phyloP scores from a whole-genome alignment of 2,329 filamentous ascomycete genomes.

The Talaromyces sp. region DNA sequence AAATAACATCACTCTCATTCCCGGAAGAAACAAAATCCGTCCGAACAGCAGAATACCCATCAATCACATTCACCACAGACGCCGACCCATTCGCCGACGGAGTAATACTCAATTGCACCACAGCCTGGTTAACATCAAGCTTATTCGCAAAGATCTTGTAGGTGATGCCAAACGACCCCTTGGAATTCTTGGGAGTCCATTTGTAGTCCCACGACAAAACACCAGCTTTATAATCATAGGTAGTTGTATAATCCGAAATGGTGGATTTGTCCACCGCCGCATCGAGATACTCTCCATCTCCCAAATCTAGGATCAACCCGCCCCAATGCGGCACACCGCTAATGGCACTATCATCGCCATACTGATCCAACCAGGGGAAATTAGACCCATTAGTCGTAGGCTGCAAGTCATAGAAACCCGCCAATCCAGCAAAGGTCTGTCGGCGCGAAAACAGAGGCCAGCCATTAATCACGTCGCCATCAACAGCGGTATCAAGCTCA shows the following conservation, averaged over 20 bases:
- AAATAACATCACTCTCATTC: constrained; percentile 58
- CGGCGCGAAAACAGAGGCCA: constrained; percentile 66
- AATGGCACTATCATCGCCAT: constrained; percentile 69
- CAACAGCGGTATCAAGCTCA: constrained; percentile 53
- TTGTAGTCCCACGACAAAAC: constrained; percentile 63
- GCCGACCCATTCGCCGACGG: constrained; percentile 54
- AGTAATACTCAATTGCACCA: constrained; percentile 60
- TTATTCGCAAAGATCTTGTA: constrained; percentile 68
- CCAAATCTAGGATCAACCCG: constrained; percentile 58
- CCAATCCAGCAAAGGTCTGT: constrained; percentile 66
- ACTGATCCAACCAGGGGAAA: constrained; percentile 67
- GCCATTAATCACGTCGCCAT: constrained; percentile 58
- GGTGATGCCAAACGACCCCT: constrained; percentile 56
- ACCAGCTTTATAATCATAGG: constrained; percentile 63
- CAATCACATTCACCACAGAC: constrained; percentile 64
- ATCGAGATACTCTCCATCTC: constrained; percentile 56
- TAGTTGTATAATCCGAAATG: constrained; percentile 61
- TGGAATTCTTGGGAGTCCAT: constrained; percentile 58
- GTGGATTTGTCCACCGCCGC: constrained; percentile 59
- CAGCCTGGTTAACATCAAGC: constrained; percentile 60
- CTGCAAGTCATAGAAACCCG: constrained; percentile 65
- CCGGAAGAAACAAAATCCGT: constrained; percentile 60
- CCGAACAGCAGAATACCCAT: constrained; percentile 67
- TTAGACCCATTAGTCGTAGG: constrained; percentile 60
- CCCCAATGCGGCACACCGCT: constrained; percentile 69